These are phyloP conservation scores for Harringtonia aguacate DNA, from an alignment of 2,329 filamentous ascomycete species.

Conservation along the genomic window DNA sequence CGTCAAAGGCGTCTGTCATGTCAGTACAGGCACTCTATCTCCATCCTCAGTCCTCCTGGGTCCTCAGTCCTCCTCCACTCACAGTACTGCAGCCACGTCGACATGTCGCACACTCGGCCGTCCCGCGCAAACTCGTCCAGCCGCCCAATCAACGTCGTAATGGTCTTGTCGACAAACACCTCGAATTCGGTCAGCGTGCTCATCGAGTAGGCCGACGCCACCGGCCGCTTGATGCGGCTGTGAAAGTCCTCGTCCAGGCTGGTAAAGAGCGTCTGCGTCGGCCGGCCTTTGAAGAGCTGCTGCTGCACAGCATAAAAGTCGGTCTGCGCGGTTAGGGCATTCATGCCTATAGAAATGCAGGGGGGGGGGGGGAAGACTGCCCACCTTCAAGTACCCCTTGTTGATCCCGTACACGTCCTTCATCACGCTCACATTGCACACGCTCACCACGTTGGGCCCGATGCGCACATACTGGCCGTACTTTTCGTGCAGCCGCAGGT, in stretches of 20 bases:
- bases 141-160: constrained; percentile 21
- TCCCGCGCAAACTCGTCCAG: not conserved
- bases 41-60: not conserved
- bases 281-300: not conserved
- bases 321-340: not conserved
- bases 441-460: constrained; percentile 24
- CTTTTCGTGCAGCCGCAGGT: constrained; percentile 20
- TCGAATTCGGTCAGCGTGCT: not conserved
- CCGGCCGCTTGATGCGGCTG: constrained; percentile 8
- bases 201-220: not conserved
- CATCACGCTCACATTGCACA: constrained; percentile 24
- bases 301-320: not conserved
- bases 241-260: constrained; percentile 14
- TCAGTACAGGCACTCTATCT: no score
- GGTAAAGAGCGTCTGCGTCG: constrained; percentile 25
- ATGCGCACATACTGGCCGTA: constrained; percentile 29
- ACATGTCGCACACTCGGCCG: constrained; percentile 11
- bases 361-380: no score
- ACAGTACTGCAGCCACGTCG: constrained; percentile 29
- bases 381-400: constrained; percentile 19
- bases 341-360: not conserved
- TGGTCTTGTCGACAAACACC: constrained; percentile 13
- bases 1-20: constrained; percentile 18
- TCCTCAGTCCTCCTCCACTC: constrained; percentile 5
- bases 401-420: constrained; percentile 24